These are phyloP conservation scores for Closterium sp. DNA, from an alignment of 139 green algal species.

Conservation along the genomic window DNA sequence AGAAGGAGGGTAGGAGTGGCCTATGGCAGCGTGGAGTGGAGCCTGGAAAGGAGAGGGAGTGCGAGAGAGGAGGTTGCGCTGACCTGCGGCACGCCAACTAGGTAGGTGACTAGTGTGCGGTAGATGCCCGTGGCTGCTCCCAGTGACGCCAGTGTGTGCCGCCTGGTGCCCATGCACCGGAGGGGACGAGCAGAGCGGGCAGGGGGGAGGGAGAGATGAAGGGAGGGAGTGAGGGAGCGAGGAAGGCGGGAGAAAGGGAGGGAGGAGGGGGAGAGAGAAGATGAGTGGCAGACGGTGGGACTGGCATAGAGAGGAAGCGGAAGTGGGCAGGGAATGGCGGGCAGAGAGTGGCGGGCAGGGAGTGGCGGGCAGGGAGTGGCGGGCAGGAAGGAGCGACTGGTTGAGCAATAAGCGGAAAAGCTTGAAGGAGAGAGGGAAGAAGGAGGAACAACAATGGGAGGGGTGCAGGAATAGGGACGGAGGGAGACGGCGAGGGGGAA, in stretches of 20 bases:
- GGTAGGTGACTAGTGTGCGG: conserved; percentile 54
- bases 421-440: too few species aligned
- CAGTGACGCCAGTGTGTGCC: conserved; percentile 48
- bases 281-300: background rate
- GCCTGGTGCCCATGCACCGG: conserved; percentile 5
- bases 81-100: conserved; percentile 44
- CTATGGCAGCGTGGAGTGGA: too few species aligned
- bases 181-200: background rate
- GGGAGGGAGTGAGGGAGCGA: background rate
- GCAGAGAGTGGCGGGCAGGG: too few species aligned
- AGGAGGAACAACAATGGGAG: too few species aligned
- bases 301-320: background rate
- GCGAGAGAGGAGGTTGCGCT: background rate
- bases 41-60: background rate
- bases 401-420: too few species aligned
- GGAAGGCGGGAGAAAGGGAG: background rate
- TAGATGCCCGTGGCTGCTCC: conserved; percentile 53
- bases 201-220: background rate
- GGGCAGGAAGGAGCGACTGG: too few species aligned
- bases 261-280: background rate
- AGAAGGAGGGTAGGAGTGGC: background rate
- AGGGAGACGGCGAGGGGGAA: too few species aligned
- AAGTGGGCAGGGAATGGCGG: background rate
- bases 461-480: too few species aligned
- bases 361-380: background rate